A percentile compares a stretch with the other conserved stretches of the same genome.
These are phyloP conservation scores for Carpinus viminea DNA, from an alignment of 306 rosid species.

Conservation along the genomic window DNA sequence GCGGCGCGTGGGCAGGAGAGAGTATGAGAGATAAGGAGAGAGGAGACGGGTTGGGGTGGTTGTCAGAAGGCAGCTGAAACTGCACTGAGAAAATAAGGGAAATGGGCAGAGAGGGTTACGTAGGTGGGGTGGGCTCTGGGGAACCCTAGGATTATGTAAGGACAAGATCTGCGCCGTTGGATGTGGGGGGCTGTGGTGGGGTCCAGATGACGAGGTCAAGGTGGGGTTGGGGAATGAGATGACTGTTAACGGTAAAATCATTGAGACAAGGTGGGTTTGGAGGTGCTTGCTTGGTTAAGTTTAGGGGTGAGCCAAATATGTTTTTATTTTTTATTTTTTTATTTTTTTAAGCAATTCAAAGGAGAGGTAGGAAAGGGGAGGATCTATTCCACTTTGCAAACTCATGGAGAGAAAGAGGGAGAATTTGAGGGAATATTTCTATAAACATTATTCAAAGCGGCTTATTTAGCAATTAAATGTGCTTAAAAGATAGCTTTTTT, in stretches of 20 bases:
- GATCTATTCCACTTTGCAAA: too few relatives aligned
- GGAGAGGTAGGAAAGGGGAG: too few relatives aligned
- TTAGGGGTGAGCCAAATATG: too few relatives aligned
- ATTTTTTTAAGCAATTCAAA: too few relatives aligned
- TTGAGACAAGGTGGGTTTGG: not conserved
- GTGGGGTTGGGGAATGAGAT: not conserved
- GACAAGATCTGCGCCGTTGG: constrained; percentile 43
- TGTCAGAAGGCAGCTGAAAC: constrained; percentile 47
- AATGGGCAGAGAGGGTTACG: constrained; percentile 18
- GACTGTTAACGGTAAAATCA: constrained; percentile 19
- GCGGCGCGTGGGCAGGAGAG: constrained; percentile 42
- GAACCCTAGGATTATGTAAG: constrained; percentile 49
- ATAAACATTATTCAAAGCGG: too few relatives aligned
- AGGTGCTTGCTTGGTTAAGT: too few relatives aligned
- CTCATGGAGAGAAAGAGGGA: too few relatives aligned
- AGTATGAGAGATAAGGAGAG: not conserved
- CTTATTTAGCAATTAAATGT: too few relatives aligned
- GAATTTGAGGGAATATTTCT: too few relatives aligned
- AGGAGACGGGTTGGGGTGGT: not conserved
- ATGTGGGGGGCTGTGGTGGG: constrained; percentile 27
- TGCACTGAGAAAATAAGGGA: constrained; percentile 32
- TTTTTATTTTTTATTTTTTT: too few relatives aligned
- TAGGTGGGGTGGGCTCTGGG: constrained; percentile 32
- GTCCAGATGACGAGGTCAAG: constrained; percentile 32
- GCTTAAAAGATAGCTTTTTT: too few relatives aligned